Conservation (phyloP, 257 asterid genomes). For the Plantago ovata region DNA sequence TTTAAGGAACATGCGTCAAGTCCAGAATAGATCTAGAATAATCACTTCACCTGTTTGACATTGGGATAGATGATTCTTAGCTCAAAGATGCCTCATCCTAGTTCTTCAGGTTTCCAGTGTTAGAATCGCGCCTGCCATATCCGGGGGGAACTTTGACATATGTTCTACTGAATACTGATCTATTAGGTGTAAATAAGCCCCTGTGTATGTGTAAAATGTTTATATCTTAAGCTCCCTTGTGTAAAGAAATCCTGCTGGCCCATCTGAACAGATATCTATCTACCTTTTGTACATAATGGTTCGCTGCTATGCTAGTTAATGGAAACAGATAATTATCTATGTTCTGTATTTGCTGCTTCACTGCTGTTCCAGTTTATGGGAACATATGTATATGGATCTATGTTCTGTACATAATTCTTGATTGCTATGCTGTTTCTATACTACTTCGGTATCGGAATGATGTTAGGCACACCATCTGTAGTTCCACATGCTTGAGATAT, state of each 20-base stretch:
- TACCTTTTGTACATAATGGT: slow-evolving; percentile 11
- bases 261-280: neutral
- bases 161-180: slow-evolving; percentile 18
- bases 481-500: too few species aligned
- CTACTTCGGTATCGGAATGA: too few species aligned
- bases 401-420: too few species aligned
- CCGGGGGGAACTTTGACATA: slow-evolving; percentile 20
- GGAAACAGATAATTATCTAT: neutral
- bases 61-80: slow-evolving; percentile 7
- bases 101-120: slow-evolving; percentile 21
- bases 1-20: slow-evolving; percentile 11
- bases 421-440: too few species aligned
- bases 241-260: slow-evolving; percentile 29
- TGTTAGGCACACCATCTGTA: too few species aligned
- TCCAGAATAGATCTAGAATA: too few species aligned
- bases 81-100: slow-evolving; percentile 13
- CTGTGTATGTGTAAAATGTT: slow-evolving; percentile 26
- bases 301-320: neutral
- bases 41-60: neutral
- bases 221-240: slow-evolving; percentile 17
- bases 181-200: slow-evolving; percentile 30
- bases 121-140: slow-evolving; percentile 16
- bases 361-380: neutral
- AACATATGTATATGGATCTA: too few species aligned
- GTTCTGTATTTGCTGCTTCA: neutral